Conservation (phyloP, 768 basidiomycete species). For the Mycena rosella region DNA sequence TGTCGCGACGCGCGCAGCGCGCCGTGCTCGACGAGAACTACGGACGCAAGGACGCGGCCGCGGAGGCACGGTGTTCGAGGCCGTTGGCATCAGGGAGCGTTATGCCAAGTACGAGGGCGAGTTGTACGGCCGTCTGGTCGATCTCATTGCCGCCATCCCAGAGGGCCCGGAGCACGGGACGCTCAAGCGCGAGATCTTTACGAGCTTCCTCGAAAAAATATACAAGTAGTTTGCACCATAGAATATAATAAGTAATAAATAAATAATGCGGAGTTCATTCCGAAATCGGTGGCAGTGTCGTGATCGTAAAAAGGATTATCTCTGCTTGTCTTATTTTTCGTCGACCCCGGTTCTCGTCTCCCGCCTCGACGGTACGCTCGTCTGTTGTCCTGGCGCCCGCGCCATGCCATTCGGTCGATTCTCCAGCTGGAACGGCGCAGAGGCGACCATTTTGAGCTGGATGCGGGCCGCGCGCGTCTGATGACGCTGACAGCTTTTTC, state of each 20-base stretch:
- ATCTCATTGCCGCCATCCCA: slow-evolving; percentile 79
- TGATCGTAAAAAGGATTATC: no score
- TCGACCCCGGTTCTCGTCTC: not conserved
- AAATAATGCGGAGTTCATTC: no score
- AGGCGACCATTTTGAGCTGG: slow-evolving; percentile 7
- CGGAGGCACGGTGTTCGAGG: slow-evolving; percentile 78
- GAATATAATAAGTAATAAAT: no score
- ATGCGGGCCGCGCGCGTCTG: not conserved
- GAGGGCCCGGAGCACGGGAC: slow-evolving; percentile 62
- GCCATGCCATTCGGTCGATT: not conserved
- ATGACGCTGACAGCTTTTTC: slow-evolving; percentile 24
- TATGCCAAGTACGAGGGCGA: slow-evolving; percentile 87
- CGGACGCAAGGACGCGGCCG: slow-evolving; percentile 63
- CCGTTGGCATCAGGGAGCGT: slow-evolving; percentile 71
- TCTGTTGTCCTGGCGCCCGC: not conserved
- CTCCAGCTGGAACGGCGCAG: slow-evolving; percentile 12
- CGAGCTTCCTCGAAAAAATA: slow-evolving; percentile 91
- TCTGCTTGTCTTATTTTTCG: no score
- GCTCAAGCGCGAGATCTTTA: slow-evolving; percentile 79
- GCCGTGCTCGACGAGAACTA: slow-evolving; percentile 68
- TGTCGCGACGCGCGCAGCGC: slow-evolving; percentile 67
- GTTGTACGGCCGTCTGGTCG: slow-evolving; percentile 74
- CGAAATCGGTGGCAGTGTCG: no score
- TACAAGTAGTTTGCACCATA: no score
- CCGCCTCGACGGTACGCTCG: slow-evolving; percentile 7